Base-by-base conservation (phyloP, 169 alveolate genomes). In the Plasmodium fragile region DNA sequence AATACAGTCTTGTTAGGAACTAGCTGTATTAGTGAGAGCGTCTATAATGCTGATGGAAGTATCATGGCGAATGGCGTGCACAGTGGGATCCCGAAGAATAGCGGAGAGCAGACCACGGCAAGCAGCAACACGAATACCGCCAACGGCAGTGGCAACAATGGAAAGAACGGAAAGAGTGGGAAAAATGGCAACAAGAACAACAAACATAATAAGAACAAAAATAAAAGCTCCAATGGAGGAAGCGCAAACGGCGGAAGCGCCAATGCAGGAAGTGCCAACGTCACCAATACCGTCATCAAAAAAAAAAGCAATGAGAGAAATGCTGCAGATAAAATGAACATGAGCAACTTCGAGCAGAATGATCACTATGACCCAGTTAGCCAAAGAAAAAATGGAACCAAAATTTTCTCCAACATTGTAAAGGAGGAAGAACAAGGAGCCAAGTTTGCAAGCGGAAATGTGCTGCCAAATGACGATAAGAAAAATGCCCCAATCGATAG, bases 321-420 rank as follows among this genome's bases (percentile, higher is more conserved):
- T 59, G 59, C 36, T 59, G 81, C 55, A 55, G 80, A 82, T 30
- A 78, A 45, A 22, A 77, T 65, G 49, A 36, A 7, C 36, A 55
- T 25, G 11, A 79, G 70, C 28, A 65, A 34, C 81, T 34, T 43
- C 10, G 49, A 39, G 45, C 80, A 39, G 41, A 77, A 22, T 36
- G 55, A 65, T 78, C 71, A 49, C 32, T 72, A 71, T 6, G 72
- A 18, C 36, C 6, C 71, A 78, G 36, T 36, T 78, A 89, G 49
- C 52, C 87, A 65, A 36, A 79, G 73, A 89, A 79, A 89, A 77
- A 78, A 71, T 89, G 80, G 82, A 7, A 89, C 65, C 45, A 89
- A 22, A 34, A 45, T 41, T 28, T 78, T 36, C 16, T 10, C 43
- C 18, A 89, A 78, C 73, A 18, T 71, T 55, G 45, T 65, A 25